Evolutionary conservation across 179 eudicot species (phyloP).

Genomic region (Spinacia oleracea): DNA sequence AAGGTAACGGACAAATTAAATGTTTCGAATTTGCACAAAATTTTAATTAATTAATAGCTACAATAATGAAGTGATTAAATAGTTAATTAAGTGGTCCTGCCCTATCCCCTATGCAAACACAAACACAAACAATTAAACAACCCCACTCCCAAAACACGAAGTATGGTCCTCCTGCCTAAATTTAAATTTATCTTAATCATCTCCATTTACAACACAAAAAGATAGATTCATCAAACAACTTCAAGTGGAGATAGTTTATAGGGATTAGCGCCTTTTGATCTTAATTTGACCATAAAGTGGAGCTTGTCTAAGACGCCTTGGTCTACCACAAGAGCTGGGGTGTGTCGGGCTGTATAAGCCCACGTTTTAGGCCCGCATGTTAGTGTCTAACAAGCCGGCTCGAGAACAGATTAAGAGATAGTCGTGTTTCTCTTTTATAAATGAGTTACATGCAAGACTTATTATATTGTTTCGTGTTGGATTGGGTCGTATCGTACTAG

Average conservation of each 20-base stretch:
- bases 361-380: no score
- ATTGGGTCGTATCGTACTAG: no score
- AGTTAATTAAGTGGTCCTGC: neutral
- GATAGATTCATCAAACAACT: neutral
- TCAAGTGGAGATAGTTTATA: neutral
- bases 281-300: neutral
- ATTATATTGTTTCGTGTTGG: no score
- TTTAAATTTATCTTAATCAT: neutral
- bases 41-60: neutral
- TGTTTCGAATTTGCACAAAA: slow-evolving; percentile 7
- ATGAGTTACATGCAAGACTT: no score
- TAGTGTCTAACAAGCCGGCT: no score
- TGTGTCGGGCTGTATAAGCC: no score
- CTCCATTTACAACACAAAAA: neutral
- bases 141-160: neutral
- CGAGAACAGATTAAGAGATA: no score
- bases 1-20: neutral
- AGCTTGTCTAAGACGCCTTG: no score
- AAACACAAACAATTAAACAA: no score
- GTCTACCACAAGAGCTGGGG: no score
- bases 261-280: slow-evolving; percentile 13
- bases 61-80: neutral
- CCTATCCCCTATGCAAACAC: neutral
- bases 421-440: no score
- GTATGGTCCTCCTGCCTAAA: neutral